These are phyloP conservation scores for Mycosphaerella sp. DNA, from an alignment of 2,329 filamentous ascomycete species.

Conservation along the genomic window DNA sequence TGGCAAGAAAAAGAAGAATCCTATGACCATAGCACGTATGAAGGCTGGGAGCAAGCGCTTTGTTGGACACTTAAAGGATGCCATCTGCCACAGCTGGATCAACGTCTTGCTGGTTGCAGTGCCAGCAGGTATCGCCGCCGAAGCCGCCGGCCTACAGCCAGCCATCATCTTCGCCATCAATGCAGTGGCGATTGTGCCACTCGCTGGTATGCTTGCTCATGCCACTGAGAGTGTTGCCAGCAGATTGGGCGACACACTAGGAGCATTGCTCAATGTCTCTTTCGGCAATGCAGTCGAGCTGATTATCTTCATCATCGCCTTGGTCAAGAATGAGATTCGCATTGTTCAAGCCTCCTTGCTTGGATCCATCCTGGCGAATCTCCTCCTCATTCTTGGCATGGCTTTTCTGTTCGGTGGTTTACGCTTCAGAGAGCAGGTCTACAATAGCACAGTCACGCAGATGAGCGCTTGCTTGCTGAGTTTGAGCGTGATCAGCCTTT, in stretches of 20 bases:
- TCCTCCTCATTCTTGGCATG: slow-evolving; percentile 87
- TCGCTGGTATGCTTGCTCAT: slow-evolving; percentile 45
- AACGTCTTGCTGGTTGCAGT: slow-evolving; percentile 74
- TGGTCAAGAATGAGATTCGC: slow-evolving; percentile 76
- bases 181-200: slow-evolving; percentile 47
- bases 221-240: slow-evolving; percentile 47
- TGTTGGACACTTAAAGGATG: slow-evolving; percentile 51
- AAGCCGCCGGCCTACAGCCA: slow-evolving; percentile 40
- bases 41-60: slow-evolving; percentile 48
- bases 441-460: slow-evolving; percentile 91
- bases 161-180: slow-evolving; percentile 48
- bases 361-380: slow-evolving; percentile 82
- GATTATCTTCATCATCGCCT: slow-evolving; percentile 62
- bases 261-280: slow-evolving; percentile 47
- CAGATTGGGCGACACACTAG: slow-evolving; percentile 45
- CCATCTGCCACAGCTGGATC: slow-evolving; percentile 66
- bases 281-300: slow-evolving; percentile 50
- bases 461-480: slow-evolving; percentile 93
- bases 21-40: slow-evolving; percentile 45
- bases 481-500: slow-evolving; percentile 80
- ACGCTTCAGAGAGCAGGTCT: slow-evolving; percentile 85
- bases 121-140: slow-evolving; percentile 65
- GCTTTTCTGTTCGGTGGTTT: slow-evolving; percentile 80
- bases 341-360: slow-evolving; percentile 88
- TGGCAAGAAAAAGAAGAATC: slow-evolving; percentile 36